A percentile compares a stretch with the other conserved stretches of the same genome.
phyloP scores from a whole-genome alignment of 495 filamentous ascomycete genomes.

The Penicillium crystallinum region DNA sequence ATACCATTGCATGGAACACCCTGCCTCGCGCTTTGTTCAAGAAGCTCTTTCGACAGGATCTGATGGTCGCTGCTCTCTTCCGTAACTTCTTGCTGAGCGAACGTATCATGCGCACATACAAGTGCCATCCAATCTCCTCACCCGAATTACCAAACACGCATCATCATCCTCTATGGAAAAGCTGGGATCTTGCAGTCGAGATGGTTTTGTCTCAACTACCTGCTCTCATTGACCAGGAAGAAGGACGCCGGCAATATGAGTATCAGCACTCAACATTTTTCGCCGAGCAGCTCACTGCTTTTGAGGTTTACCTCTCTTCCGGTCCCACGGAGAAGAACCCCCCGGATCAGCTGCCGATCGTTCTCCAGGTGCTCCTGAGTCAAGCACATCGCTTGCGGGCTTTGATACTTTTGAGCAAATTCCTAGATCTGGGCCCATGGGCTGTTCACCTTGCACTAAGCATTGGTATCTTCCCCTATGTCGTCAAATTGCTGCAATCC shows the following conservation, averaged over 20 bases:
- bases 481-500: constrained; percentile 91
- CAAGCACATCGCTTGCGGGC: constrained; percentile 93
- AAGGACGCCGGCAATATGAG: constrained; percentile 72
- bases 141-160: constrained; percentile 88
- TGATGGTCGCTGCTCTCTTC: constrained; percentile 99
- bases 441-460: constrained; percentile 92
- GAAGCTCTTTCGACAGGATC: constrained; percentile 92
- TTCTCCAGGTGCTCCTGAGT: constrained; percentile 91
- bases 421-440: constrained; percentile 94
- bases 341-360: constrained; percentile 91
- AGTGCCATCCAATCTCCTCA: constrained; percentile 86
- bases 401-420: constrained; percentile 86
- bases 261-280: constrained; percentile 96
- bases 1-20: constrained; percentile 98
- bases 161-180: constrained; percentile 90
- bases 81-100: constrained; percentile 93
- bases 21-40: constrained; percentile 85
- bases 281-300: constrained; percentile 93
- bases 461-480: constrained; percentile 98
- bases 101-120: constrained; percentile 90
- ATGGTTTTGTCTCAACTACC: constrained; percentile 91
- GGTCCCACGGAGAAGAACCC: constrained; percentile 79
- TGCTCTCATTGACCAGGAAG: constrained; percentile 66
- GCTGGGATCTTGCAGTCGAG: constrained; percentile 96
- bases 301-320: constrained; percentile 91